Base-by-base conservation (phyloP, 2,329 filamentous ascomycete genomes). In the Ophiosphaerella korrae region DNA sequence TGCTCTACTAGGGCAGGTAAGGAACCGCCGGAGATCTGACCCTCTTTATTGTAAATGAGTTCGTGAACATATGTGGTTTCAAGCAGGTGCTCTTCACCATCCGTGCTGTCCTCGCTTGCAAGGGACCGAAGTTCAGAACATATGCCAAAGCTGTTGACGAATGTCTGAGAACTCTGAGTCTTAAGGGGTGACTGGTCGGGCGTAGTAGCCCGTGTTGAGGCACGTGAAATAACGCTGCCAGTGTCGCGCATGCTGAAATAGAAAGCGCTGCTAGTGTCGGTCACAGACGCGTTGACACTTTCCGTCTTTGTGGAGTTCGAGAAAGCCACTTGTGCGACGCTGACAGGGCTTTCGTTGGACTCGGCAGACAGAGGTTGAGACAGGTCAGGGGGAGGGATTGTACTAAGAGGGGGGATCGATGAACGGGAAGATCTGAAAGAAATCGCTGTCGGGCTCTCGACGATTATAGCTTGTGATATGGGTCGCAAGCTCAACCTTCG, bases 41-140 rank as follows among this genome's bases (percentile, higher is more conserved):
- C 92, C 61, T 97, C 93, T 72, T 95, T 95, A 77, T 95, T 97
- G 72, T 90, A 88, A 66, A 96, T 86, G 41, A 99, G 81, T 70
- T 99, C 93, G 66, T 97, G 90, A 0, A 91, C 90, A 66, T 85
- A 97, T 0, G 92, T 96, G 75, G 89, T 95, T 70, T 92, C 90
- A n/a, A 96, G 78, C n/a, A 97, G 78, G 64, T 88, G 88, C 4
- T 84, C 88, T 70, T 96, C 93, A 1, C 88, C 85, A 42, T 96
- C 92, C 32, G 90, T 87, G 11, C 83, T 80, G 50, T 93, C 90
- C 48, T 95, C 91, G 3, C 82, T 84, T n/a, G 84, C 77, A 1
- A 84, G 82, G 0, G 84, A 84, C 48, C 78, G 79, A 68, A 87
- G 88, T 53, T 80, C 86, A 2, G 84, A 77, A 13, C 83, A 77